Evolutionary conservation across 1,284 basidiomycete genomes (phyloP).

Genomic region (Ganoderma boninense): DNA sequence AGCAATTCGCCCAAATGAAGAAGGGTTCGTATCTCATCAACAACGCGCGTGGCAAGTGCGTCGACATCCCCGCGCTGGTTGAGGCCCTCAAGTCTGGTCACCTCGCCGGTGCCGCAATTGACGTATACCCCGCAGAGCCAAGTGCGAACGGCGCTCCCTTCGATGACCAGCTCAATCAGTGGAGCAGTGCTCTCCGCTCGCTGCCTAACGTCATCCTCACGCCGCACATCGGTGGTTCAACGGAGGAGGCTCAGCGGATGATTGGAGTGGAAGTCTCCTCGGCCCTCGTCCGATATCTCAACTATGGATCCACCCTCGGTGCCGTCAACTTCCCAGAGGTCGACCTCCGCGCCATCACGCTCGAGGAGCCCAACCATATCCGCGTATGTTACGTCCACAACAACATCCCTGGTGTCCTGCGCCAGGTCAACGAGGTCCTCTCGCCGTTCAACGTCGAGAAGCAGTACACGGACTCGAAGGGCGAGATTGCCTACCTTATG

Average conservation of each 20-base stretch:
- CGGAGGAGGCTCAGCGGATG: slow-evolving; percentile 98
- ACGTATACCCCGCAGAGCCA: slow-evolving; percentile 96
- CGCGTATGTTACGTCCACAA: slow-evolving; percentile 97
- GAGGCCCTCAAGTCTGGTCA: slow-evolving; percentile 85
- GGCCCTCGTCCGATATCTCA: slow-evolving; percentile 90
- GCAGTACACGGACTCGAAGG: slow-evolving; percentile 97
- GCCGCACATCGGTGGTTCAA: slow-evolving; percentile 98
- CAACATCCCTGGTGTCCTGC: slow-evolving; percentile 98
- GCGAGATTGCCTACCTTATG: slow-evolving; percentile 94
- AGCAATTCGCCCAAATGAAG: slow-evolving; percentile 92
- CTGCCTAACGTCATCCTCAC: slow-evolving; percentile 94
- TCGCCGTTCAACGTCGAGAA: slow-evolving; percentile 99
- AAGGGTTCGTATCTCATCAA: slow-evolving; percentile 96
- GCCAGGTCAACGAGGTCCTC: slow-evolving; percentile 92
- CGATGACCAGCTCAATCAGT: slow-evolving; percentile 85
- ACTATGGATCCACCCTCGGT: slow-evolving; percentile 90
- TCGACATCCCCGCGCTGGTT: slow-evolving; percentile 93
- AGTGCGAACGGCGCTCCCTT: slow-evolving; percentile 90
- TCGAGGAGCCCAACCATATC: slow-evolving; percentile 83
- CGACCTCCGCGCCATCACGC: slow-evolving; percentile 91
- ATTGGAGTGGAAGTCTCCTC: slow-evolving; percentile 96
- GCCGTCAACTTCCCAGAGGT: slow-evolving; percentile 99
- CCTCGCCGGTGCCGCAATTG: slow-evolving; percentile 93
- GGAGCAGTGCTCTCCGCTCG: slow-evolving; percentile 77
- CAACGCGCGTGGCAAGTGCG: slow-evolving; percentile 95